Evolutionary conservation across 2,329 filamentous ascomycete genomes (phyloP), one percentile per base, ranked within the genome.

Genomic region (Graphilbum sp.): DNA sequence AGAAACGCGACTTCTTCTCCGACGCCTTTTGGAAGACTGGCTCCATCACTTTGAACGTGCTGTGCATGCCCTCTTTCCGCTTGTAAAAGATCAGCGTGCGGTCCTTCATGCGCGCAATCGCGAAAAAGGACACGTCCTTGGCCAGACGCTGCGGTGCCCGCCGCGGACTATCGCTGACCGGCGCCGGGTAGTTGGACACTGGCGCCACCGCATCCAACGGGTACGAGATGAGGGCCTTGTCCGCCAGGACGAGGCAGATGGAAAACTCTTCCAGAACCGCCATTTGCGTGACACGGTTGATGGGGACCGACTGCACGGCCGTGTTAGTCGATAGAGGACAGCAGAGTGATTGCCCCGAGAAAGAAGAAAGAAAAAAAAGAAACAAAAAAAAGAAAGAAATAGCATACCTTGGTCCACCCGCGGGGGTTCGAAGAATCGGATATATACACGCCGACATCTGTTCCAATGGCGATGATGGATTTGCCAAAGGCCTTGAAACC

Each of bases 81-180:
- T 96, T 96, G 69, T 96, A 98, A 56, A 98, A 88, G 21, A 98
- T 76, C 8, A 98, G 65, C 46, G 81, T 87, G 8, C 90, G 75
- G 43, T 98, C 90, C 64, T 98, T 98, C 87, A 98, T 95, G 42
- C 82, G 76, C 10, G 88, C 90, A 2, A 86, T 90, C 15, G 86
- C 84, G 55, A 98, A 98, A 66, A 96, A 98, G 13, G 87, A 83
- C 17, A 98, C 87, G 52, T 98, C 90, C 53, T 90, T 83, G 46
- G 79, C 81, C 25, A 98, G 69, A 49, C 88, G 85, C 54, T 96
- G 88, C 0, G 90, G 90, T n/a, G 90, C 85, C 45, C 82, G 75
- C 20, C 84, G 75, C 4, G 77, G 67, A 32, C 76, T 88, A 53
- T 93, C 84, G 46, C 74, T 72, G 13, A 63, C 60, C 8, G 75